These are phyloP conservation scores for Rhododendron simsii DNA, from an alignment of 148 eudicot species.

Conservation along the genomic window DNA sequence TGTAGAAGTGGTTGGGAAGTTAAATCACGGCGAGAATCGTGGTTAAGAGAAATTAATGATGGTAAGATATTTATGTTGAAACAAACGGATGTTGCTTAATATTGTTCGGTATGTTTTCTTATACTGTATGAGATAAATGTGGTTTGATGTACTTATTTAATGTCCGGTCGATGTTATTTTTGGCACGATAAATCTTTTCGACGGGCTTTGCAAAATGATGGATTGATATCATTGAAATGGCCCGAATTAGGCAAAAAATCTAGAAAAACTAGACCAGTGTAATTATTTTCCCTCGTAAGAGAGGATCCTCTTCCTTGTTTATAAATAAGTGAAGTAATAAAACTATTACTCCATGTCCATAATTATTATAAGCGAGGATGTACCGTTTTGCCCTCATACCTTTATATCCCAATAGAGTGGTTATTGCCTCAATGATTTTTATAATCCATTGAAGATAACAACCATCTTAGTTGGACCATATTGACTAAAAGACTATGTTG, in stretches of 20 bases:
- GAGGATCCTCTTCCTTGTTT: neutral
- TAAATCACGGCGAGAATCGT: accelerated
- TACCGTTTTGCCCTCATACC: neutral
- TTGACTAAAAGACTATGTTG: neutral
- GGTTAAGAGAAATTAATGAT: neutral
- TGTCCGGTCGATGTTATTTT: neutral
- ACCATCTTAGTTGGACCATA: neutral
- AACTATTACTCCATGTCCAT: neutral
- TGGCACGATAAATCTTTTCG: neutral
- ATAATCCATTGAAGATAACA: neutral
- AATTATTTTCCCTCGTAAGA: neutral
- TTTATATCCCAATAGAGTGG: neutral
- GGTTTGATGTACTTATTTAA: neutral
- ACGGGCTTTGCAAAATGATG: neutral
- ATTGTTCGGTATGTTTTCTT: neutral
- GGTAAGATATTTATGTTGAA: neutral
- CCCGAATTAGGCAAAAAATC: neutral
- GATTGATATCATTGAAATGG: neutral
- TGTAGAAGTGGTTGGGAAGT: neutral
- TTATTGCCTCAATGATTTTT: neutral
- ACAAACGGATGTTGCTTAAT: neutral
- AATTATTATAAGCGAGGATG: no score
- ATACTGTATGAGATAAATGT: neutral
- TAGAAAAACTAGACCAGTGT: neutral
- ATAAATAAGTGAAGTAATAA: neutral